These are phyloP conservation scores for Fusarium nematophilum DNA, from an alignment of 2,329 filamentous ascomycete genomes.

Conservation along the genomic window DNA sequence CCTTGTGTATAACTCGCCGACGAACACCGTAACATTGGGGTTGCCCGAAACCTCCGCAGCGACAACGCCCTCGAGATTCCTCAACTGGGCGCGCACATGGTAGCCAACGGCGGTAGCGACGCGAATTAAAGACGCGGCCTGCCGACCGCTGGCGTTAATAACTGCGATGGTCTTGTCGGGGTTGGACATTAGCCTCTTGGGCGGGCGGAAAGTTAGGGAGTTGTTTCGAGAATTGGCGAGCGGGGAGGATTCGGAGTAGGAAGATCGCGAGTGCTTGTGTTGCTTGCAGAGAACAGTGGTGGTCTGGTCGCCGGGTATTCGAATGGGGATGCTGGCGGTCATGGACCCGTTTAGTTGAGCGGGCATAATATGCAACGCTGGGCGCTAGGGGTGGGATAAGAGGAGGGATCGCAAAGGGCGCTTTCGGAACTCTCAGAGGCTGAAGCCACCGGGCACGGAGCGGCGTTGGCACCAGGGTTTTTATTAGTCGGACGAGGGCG, in stretches of 20 bases:
- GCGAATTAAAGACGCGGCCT: conserved; percentile 94
- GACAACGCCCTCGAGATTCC: conserved; percentile 87
- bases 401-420: conserved; percentile 35
- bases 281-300: conserved; percentile 52
- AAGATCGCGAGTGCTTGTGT: conserved; percentile 72
- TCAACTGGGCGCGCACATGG: conserved; percentile 90
- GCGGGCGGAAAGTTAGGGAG: conserved; percentile 69
- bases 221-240: conserved; percentile 67
- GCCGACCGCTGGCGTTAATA: conserved; percentile 95
- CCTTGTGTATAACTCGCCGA: conserved; percentile 72
- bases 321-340: conserved; percentile 53
- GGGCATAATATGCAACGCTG: conserved; percentile 50
- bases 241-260: conserved; percentile 70
- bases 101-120: conserved; percentile 95
- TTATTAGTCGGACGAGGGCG: conserved; percentile 34
- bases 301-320: conserved; percentile 51
- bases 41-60: conserved; percentile 86
- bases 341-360: conserved; percentile 54
- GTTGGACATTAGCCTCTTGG: conserved; percentile 68
- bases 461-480: conserved; percentile 30
- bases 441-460: conserved; percentile 34
- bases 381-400: conserved; percentile 31
- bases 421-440: conserved; percentile 26
- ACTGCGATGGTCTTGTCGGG: conserved; percentile 87
- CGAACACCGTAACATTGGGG: conserved; percentile 77